A percentile compares a stretch with the other conserved stretches of the same genome.
phyloP scores from a whole-genome alignment of 306 rosid genomes.

The Ammopiptanthus mongolicus region DNA sequence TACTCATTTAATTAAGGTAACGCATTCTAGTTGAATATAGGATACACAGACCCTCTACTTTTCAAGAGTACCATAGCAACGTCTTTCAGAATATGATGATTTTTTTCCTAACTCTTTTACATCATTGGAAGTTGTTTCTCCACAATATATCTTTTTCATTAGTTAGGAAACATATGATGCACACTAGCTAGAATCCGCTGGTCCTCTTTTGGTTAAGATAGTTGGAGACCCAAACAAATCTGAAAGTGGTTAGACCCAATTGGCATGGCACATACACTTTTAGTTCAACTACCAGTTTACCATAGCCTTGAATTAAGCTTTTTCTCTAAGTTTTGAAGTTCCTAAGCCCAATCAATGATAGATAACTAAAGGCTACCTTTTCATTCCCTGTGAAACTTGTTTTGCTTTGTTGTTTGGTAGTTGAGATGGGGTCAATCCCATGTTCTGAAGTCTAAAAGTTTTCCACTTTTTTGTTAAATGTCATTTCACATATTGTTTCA shows the following conservation, averaged over 20 bases:
- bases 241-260: slow-evolving; percentile 15
- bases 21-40: no score
- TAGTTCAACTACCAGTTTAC: slow-evolving; percentile 27
- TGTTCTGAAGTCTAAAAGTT: slow-evolving; percentile 20
- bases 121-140: slow-evolving; percentile 3
- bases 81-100: slow-evolving; percentile 1
- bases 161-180: not conserved
- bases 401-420: slow-evolving; percentile 1
- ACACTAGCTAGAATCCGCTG: not conserved
- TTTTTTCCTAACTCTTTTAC: not conserved
- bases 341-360: slow-evolving; percentile 11
- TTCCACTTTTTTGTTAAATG: slow-evolving; percentile 2
- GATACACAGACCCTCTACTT: no score
- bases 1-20: no score
- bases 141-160: not conserved
- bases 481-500: slow-evolving; percentile 14
- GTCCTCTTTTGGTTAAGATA: slow-evolving; percentile 23
- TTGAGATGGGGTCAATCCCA: slow-evolving; percentile 31
- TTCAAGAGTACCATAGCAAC: no score
- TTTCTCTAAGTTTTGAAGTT: slow-evolving; percentile 7
- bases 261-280: slow-evolving; percentile 14
- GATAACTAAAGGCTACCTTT: slow-evolving; percentile 10
- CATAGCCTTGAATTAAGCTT: slow-evolving; percentile 9
- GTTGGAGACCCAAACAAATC: slow-evolving; percentile 14
- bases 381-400: not conserved